Evolutionary conservation across 148 eudicot species (phyloP).

Genomic region (Bassia scoparia): DNA sequence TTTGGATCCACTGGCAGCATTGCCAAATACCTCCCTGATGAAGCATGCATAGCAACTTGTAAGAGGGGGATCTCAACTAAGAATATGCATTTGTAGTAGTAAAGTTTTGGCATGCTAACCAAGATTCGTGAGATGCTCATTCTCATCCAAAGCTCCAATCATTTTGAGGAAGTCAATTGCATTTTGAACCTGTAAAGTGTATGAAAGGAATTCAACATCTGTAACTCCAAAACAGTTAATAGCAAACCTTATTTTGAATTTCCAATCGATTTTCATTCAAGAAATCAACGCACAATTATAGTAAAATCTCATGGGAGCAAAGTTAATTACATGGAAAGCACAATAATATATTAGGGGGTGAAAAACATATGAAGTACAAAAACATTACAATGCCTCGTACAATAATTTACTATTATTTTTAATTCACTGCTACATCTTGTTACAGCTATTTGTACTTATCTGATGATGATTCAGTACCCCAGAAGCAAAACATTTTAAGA

Average conservation of each 20-base stretch:
- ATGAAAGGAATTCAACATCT: neutral
- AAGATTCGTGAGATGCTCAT: slow-evolving; percentile 81
- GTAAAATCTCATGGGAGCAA: neutral
- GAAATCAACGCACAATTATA: neutral
- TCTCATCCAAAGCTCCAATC: slow-evolving; percentile 93
- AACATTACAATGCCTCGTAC: too few relatives aligned
- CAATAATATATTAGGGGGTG: neutral
- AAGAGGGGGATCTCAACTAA: slow-evolving; percentile 16
- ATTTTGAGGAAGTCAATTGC: slow-evolving; percentile 85
- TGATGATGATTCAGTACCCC: too few relatives aligned
- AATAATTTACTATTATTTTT: too few relatives aligned
- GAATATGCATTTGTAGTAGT: slow-evolving; percentile 9
- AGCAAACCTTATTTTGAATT: neutral
- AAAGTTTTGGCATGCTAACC: slow-evolving; percentile 49
- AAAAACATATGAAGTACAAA: neutral
- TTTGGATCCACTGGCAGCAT: slow-evolving; percentile 98
- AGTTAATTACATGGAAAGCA: neutral
- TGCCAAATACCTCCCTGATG: slow-evolving; percentile 70
- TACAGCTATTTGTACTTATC: too few relatives aligned
- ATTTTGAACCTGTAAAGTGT: slow-evolving; percentile 74
- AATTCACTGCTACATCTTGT: too few relatives aligned
- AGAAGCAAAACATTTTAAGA: too few relatives aligned
- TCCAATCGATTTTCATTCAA: neutral
- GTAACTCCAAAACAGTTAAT: neutral
- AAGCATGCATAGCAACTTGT: slow-evolving; percentile 21